Conservation (phyloP, 2,329 filamentous ascomycete genomes). For the Bipolaris bicolor region DNA sequence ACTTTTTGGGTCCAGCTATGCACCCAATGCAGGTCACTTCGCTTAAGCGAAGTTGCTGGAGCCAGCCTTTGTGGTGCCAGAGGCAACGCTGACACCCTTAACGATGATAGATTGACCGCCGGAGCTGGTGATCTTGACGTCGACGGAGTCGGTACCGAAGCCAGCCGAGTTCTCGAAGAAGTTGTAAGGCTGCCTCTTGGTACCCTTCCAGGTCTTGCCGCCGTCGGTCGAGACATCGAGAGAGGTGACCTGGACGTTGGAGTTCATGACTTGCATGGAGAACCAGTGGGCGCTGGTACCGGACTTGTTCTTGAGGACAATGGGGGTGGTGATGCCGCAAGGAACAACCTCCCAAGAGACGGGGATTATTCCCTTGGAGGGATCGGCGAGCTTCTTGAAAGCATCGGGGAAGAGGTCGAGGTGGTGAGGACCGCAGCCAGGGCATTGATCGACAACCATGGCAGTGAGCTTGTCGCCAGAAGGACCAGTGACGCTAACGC, state of each 20-base stretch:
- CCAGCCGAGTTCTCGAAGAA: conserved; percentile 67
- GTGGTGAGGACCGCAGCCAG: conserved; percentile 60
- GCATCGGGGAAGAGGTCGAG: conserved; percentile 62
- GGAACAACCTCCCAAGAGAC: conserved; percentile 58
- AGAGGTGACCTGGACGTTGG: conserved; percentile 61
- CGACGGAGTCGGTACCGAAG: conserved; percentile 61
- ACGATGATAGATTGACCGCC: conserved; percentile 60
- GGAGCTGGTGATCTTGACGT: conserved; percentile 62
- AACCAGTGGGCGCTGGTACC: conserved; percentile 62
- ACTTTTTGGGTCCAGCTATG: background rate
- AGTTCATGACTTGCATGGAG: conserved; percentile 69
- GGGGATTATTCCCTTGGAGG: conserved; percentile 56
- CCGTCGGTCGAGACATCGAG: conserved; percentile 68
- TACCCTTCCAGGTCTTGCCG: conserved; percentile 64
- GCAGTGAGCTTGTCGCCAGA: conserved; percentile 65
- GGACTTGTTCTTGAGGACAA: conserved; percentile 61
- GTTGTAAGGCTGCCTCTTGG: conserved; percentile 59
- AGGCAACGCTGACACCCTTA: conserved; percentile 56
- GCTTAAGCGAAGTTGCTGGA: conserved; percentile 40
- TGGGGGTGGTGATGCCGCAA: conserved; percentile 59
- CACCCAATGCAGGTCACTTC: background rate
- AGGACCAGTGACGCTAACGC: conserved; percentile 65
- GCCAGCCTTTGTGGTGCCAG: conserved; percentile 34
- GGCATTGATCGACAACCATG: conserved; percentile 69
- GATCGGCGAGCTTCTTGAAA: conserved; percentile 56